A percentile compares a stretch with the other conserved stretches of the same genome.
Evolutionary conservation across 208 protist species (phyloP).

Genomic region (Leishmania guyanensis): DNA sequence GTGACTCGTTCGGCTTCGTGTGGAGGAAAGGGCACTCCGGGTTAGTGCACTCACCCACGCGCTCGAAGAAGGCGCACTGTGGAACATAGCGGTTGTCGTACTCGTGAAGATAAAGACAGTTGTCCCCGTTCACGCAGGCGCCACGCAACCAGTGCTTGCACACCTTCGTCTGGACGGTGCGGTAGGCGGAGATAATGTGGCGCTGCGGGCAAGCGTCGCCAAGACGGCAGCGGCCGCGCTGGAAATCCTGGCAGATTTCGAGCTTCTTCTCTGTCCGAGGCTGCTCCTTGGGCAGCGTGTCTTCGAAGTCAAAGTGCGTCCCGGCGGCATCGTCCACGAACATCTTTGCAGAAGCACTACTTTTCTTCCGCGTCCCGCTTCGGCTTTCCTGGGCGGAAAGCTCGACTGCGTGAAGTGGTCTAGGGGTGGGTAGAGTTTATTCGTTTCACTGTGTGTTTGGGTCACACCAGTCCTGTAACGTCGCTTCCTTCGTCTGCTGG

Average conservation of each 20-base stretch:
- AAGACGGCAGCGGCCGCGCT: conserved; percentile 93
- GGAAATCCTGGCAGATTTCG: conserved; percentile 94
- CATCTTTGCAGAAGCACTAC: conserved; percentile 28
- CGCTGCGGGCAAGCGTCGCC: conserved; percentile 94
- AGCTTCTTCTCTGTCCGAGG: conserved; percentile 77
- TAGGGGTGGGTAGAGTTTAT: neutral
- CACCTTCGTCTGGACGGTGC: conserved; percentile 84
- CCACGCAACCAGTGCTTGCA: conserved; percentile 98
- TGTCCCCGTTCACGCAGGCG: conserved; percentile 96
- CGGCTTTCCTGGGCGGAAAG: neutral
- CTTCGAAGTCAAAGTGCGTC: conserved; percentile 78
- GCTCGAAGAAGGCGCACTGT: conserved; percentile 95
- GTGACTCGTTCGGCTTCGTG: conserved; percentile 78
- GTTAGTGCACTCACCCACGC: conserved; percentile 95
- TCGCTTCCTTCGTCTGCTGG: neutral
- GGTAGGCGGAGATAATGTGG: conserved; percentile 83
- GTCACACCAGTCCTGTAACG: neutral
- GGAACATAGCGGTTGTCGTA: conserved; percentile 96
- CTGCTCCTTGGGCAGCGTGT: conserved; percentile 69
- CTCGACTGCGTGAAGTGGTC: neutral
- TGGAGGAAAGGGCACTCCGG: conserved; percentile 97
- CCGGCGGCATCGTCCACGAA: conserved; percentile 69
- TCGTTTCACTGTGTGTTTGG: neutral
- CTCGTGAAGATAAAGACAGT: conserved; percentile 97
- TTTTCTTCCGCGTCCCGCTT: neutral